These are phyloP conservation scores for Nannizziopsis arthrosporioides DNA, from an alignment of 2,329 filamentous ascomycete genomes.

Conservation along the genomic window DNA sequence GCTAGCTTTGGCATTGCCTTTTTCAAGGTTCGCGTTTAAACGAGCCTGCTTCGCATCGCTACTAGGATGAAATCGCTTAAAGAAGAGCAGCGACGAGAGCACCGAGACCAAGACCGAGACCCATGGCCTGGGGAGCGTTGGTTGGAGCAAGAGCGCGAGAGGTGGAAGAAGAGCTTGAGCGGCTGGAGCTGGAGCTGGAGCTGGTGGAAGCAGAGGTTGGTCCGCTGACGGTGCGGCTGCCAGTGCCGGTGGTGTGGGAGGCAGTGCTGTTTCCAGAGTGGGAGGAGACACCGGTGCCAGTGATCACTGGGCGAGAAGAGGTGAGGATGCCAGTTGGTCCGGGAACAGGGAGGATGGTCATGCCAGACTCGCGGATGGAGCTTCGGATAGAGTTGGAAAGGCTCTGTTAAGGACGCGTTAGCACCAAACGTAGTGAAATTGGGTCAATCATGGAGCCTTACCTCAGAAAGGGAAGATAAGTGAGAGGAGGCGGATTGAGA, in stretches of 20 bases:
- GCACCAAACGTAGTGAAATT: neutral
- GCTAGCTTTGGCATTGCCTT: too few species aligned
- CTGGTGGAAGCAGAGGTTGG: constrained; percentile 12
- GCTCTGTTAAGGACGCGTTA: neutral
- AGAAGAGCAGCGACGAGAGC: constrained; percentile 35
- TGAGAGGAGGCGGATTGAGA: too few species aligned
- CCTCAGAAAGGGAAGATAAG: neutral
- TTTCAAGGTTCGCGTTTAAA: neutral
- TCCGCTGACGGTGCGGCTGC: constrained; percentile 12
- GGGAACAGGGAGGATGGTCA: constrained; percentile 9
- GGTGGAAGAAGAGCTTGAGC: constrained; percentile 1
- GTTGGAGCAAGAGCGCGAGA: constrained; percentile 11
- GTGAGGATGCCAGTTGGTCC: constrained; percentile 2
- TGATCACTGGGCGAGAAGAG: constrained; percentile 3
- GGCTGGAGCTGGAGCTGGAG: constrained; percentile 14
- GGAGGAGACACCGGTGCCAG: constrained; percentile 4
- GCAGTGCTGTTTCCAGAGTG: constrained; percentile 9
- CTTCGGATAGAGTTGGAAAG: neutral
- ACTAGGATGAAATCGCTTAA: constrained; percentile 19
- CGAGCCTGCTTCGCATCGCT: neutral
- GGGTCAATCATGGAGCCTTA: constrained; percentile 1
- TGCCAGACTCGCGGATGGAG: constrained; percentile 3
- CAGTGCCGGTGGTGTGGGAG: neutral
- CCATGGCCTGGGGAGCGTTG: constrained; percentile 12
- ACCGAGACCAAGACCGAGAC: constrained; percentile 30